A percentile compares a stretch with the other conserved stretches of the same genome.
These are phyloP conservation scores for Oxytropis ochrocephala DNA, from an alignment of 306 rosid genomes.

Conservation along the genomic window DNA sequence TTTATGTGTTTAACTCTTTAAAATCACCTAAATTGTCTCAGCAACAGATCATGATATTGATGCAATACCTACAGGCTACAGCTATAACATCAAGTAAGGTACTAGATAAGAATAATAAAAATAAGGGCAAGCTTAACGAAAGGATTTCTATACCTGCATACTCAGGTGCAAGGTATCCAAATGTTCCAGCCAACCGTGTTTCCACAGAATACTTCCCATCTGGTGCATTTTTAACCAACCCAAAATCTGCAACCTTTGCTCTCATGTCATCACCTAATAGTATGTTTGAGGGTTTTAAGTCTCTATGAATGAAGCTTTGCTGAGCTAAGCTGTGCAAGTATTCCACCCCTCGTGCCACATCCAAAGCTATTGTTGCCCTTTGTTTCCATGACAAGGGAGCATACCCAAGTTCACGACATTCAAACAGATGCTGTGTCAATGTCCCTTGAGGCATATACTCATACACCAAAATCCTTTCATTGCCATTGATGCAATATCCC, in stretches of 20 bases:
- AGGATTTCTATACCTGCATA: constrained; percentile 66
- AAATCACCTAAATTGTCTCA: not conserved
- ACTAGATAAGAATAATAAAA: not conserved
- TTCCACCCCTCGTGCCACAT: constrained; percentile 88
- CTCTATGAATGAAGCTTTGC: constrained; percentile 86
- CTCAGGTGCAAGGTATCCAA: constrained; percentile 96
- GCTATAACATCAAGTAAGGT: not conserved
- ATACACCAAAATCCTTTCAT: constrained; percentile 79
- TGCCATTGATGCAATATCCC: constrained; percentile 79
- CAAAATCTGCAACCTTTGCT: constrained; percentile 93
- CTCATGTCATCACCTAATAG: constrained; percentile 83
- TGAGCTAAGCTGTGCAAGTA: constrained; percentile 90
- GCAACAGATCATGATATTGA: not conserved
- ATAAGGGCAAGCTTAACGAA: not conserved
- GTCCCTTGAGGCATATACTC: constrained; percentile 94
- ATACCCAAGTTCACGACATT: constrained; percentile 47
- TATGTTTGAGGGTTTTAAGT: constrained; percentile 85
- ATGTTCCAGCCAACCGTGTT: constrained; percentile 90
- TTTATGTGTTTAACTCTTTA: not conserved
- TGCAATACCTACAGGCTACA: not conserved
- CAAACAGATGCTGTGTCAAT: constrained; percentile 70
- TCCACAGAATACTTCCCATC: constrained; percentile 83
- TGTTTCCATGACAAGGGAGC: constrained; percentile 79
- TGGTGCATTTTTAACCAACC: constrained; percentile 73
- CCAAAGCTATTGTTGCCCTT: constrained; percentile 74